phyloP scores from a whole-genome alignment of 2,329 filamentous ascomycete species.

The Rhexocercosporidium sp. region DNA sequence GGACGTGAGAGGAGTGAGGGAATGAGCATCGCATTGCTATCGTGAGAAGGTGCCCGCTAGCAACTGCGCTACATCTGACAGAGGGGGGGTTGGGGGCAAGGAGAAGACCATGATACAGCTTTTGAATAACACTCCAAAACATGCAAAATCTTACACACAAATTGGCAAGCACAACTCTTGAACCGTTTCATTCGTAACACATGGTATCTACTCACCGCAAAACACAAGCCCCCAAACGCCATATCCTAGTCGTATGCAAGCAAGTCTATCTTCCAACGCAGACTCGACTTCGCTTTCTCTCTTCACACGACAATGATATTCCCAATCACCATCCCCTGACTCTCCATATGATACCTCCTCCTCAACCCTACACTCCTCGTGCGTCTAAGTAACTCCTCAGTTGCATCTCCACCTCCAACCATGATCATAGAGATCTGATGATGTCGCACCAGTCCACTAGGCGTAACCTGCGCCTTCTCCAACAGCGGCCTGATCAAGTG shows the following conservation, averaged over 20 bases:
- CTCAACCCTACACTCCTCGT: slow-evolving; percentile 76
- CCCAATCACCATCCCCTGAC: slow-evolving; percentile 76
- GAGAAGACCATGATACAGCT: no score
- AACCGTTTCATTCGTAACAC: background rate
- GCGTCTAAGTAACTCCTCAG: slow-evolving; percentile 65
- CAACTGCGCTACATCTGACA: no score
- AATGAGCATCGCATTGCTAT: no score
- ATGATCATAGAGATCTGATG: slow-evolving; percentile 84
- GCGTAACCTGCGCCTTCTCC: slow-evolving; percentile 67
- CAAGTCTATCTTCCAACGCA: background rate
- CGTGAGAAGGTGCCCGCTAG: no score
- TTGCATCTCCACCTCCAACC: slow-evolving; percentile 72
- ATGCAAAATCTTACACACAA: background rate
- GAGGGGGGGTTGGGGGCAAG: no score
- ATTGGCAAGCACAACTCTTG: background rate
- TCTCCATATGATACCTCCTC: slow-evolving; percentile 79
- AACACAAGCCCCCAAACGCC: background rate
- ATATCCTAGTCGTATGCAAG: background rate
- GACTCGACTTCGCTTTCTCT: background rate
- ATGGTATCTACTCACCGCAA: slow-evolving; percentile 4
- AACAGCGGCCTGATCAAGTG: slow-evolving; percentile 67
- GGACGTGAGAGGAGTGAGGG: no score
- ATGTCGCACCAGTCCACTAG: slow-evolving; percentile 42
- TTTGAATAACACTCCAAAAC: background rate
- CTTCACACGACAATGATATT: slow-evolving; percentile 70